These are phyloP conservation scores for Hyphodiscus hymeniophilus DNA, from an alignment of 495 filamentous ascomycete species.

Conservation along the genomic window DNA sequence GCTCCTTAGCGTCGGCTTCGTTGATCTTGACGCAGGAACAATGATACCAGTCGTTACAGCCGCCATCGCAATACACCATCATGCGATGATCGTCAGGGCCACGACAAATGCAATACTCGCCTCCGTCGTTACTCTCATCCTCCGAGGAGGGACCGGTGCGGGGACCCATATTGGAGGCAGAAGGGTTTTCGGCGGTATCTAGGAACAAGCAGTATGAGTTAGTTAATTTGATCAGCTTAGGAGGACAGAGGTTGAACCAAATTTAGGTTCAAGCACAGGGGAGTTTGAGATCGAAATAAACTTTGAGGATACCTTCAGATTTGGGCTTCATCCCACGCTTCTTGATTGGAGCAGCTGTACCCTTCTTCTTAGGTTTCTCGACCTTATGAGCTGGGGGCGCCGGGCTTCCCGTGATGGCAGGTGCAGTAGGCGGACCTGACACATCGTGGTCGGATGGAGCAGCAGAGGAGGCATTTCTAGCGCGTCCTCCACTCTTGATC, in stretches of 20 bases:
- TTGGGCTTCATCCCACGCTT: constrained; percentile 1
- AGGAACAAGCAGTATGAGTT: not conserved
- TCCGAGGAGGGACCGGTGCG: constrained; percentile 13
- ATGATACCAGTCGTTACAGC: constrained; percentile 70
- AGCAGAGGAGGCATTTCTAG: constrained; percentile 7
- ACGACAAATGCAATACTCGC: constrained; percentile 62
- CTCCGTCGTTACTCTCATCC: constrained; percentile 37
- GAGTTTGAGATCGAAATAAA: not conserved
- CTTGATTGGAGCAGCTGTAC: constrained; percentile 14
- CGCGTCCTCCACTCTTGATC: constrained; percentile 17
- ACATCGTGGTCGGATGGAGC: constrained; percentile 8
- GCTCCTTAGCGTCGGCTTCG: constrained; percentile 44
- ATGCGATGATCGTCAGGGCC: constrained; percentile 64
- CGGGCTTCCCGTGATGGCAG: constrained; percentile 2
- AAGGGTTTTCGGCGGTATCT: not conserved
- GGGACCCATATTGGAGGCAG: not conserved
- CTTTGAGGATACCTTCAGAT: constrained; percentile 1
- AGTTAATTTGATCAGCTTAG: not conserved
- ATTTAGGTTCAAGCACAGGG: not conserved
- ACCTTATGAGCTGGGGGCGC: constrained; percentile 1
- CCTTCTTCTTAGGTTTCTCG: constrained; percentile 10
- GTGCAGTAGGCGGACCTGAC: constrained; percentile 4
- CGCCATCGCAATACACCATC: constrained; percentile 70
- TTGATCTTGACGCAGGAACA: constrained; percentile 58
- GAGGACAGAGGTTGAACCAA: not conserved